Conservation (phyloP, 1,284 basidiomycete genomes). For the Apiotrichum veenhuisii region DNA sequence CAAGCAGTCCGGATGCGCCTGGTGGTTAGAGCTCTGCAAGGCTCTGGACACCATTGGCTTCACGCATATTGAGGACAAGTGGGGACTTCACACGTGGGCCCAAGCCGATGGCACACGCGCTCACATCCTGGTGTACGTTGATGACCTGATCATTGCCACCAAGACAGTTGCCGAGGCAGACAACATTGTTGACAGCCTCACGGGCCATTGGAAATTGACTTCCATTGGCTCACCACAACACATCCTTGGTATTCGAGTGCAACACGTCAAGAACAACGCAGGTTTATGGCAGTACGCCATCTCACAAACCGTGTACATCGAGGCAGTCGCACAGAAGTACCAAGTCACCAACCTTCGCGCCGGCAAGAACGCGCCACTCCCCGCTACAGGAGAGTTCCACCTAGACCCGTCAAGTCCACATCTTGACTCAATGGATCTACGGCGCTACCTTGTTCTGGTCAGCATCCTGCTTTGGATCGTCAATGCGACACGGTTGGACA, state of each 20-base stretch:
- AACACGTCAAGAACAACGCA: slow-evolving; percentile 40
- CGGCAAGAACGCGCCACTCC: slow-evolving; percentile 14
- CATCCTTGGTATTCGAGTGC: slow-evolving; percentile 25
- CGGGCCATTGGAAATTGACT: slow-evolving; percentile 20
- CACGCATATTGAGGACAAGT: slow-evolving; percentile 34
- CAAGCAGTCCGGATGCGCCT: slow-evolving; percentile 43
- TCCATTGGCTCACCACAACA: slow-evolving; percentile 31
- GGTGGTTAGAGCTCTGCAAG: slow-evolving; percentile 45
- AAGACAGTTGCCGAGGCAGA: slow-evolving; percentile 6
- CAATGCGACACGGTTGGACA: slow-evolving; percentile 28
- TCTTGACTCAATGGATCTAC: too few species aligned
- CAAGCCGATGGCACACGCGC: slow-evolving; percentile 3
- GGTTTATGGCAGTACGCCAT: slow-evolving; percentile 34
- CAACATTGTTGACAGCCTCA: slow-evolving; percentile 24
- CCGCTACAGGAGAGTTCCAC: background rate
- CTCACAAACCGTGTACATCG: slow-evolving; percentile 50
- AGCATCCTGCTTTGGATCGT: slow-evolving; percentile 32
- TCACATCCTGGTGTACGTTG: slow-evolving; percentile 17
- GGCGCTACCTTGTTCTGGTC: slow-evolving; percentile 14
- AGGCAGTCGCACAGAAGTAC: slow-evolving; percentile 45
- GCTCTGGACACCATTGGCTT: slow-evolving; percentile 44
- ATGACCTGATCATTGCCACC: slow-evolving; percentile 18
- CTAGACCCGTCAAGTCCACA: too few species aligned
- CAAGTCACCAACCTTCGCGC: background rate
- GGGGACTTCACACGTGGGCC: slow-evolving; percentile 44